These are phyloP conservation scores for Phylloporus gajari DNA, from an alignment of 1,284 basidiomycete species.

Conservation along the genomic window DNA sequence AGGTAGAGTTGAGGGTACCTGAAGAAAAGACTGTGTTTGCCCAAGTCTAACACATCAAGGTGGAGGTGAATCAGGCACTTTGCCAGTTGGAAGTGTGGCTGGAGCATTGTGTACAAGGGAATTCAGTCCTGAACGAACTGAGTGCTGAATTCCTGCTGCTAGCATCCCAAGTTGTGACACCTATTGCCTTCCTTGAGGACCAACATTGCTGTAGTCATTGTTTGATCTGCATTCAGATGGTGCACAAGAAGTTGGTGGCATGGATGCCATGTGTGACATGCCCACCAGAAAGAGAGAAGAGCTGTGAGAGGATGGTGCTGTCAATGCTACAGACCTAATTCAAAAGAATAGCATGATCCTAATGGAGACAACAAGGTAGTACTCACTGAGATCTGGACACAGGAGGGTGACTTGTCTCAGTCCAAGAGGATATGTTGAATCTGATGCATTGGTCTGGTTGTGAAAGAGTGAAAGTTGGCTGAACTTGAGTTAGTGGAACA, in stretches of 20 bases:
- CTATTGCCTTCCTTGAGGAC: neutral
- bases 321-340: neutral
- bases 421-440: neutral
- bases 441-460: neutral
- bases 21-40: neutral
- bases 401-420: neutral
- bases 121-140: neutral
- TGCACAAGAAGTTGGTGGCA: neutral
- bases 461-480: neutral
- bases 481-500: neutral
- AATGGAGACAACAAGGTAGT: neutral
- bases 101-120: neutral
- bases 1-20: neutral
- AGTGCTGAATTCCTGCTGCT: neutral
- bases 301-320: neutral
- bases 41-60: neutral
- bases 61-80: neutral
- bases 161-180: slow-evolving; percentile 1
- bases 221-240: neutral
- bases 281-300: neutral
- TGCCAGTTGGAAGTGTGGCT: neutral
- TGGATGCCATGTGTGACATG: neutral
- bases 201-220: neutral
- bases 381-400: neutral
- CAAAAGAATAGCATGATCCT: neutral